Percentiles rank a stretch among this genome's conserved stretches.
Evolutionary conservation across 2,329 filamentous ascomycete species (phyloP).

Genomic region (Zasmidium angulare): DNA sequence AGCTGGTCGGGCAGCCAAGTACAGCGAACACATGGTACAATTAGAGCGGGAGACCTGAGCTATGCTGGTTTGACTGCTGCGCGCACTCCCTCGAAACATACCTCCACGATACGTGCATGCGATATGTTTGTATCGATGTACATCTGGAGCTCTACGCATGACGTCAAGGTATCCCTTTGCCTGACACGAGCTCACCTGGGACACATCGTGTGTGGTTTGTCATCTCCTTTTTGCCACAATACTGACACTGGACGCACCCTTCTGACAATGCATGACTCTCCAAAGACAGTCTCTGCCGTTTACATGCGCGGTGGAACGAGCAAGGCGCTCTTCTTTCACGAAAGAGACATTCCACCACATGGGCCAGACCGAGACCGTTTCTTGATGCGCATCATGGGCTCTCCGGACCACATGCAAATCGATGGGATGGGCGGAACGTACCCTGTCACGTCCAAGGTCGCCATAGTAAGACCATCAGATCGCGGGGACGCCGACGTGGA

Average conservation of each 20-base stretch:
- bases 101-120: no score
- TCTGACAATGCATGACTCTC: neutral
- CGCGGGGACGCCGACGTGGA: conserved; percentile 20
- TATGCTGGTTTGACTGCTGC: no score
- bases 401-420: conserved; percentile 21
- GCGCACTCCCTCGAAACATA: no score
- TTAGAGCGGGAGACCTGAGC: no score
- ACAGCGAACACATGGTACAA: no score
- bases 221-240: no score
- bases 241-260: no score
- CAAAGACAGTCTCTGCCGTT: conserved; percentile 10
- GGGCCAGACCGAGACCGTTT: conserved; percentile 16
- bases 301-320: conserved; percentile 20
- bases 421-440: conserved; percentile 23
- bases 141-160: neutral
- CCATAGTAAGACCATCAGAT: conserved; percentile 17
- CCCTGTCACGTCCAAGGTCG: conserved; percentile 19
- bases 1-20: no score
- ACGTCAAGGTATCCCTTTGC: neutral
- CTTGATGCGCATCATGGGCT: conserved; percentile 18
- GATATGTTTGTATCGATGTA: no score
- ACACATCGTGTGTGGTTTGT: no score
- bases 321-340: conserved; percentile 24
- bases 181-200: no score
- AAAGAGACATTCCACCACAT: conserved; percentile 17